Percentiles rank a stretch among this genome's conserved stretches.
Conservation (phyloP, 345 rosid species). For the Gossypium herbaceum region DNA sequence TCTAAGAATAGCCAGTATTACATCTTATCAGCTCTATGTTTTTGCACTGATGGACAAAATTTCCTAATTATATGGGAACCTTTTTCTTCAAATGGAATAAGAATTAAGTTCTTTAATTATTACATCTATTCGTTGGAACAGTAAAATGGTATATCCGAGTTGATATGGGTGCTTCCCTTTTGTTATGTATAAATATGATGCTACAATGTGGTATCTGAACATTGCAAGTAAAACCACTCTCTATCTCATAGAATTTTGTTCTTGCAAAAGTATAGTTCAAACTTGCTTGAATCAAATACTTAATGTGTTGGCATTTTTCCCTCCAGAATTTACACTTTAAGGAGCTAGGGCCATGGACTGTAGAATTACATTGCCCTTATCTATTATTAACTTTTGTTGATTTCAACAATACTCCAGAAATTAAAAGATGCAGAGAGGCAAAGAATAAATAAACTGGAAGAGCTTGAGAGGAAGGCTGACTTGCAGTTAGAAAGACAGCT, state of each 20-base stretch:
- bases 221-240: background rate
- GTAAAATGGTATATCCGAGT: background rate
- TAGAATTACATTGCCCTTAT: background rate
- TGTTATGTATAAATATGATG: background rate
- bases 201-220: background rate
- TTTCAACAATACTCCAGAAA: conserved; percentile 36
- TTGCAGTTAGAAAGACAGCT: conserved; percentile 88
- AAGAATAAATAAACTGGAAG: conserved; percentile 62
- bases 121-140: background rate
- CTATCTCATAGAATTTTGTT: conserved; percentile 5
- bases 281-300: background rate
- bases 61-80: background rate
- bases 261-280: background rate
- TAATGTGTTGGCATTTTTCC: background rate
- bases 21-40: background rate
- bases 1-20: background rate
- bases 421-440: conserved; percentile 63
- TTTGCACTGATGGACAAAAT: background rate
- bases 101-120: background rate
- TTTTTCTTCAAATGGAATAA: background rate
- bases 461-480: conserved; percentile 68
- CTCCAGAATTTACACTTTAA: background rate
- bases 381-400: background rate
- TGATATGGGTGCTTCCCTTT: background rate
- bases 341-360: background rate